phyloP scores from a whole-genome alignment of 2,329 filamentous ascomycete species.

The Saccharata proteae region DNA sequence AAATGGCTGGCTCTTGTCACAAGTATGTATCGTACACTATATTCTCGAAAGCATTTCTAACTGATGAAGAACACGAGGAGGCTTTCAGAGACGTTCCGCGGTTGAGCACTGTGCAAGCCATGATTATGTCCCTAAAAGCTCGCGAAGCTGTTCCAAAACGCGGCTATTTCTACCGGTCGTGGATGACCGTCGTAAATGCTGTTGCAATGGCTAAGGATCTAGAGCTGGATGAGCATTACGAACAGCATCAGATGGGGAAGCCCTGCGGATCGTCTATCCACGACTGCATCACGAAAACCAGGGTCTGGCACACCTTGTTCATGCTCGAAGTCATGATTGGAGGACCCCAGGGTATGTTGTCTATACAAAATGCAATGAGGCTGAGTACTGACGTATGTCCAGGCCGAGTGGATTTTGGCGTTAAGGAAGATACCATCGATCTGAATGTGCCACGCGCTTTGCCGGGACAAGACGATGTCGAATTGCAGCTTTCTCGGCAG shows the following conservation, averaged over 20 bases:
- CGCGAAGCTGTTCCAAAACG: conserved; percentile 83
- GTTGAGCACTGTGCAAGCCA: conserved; percentile 80
- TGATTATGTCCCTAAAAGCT: conserved; percentile 80
- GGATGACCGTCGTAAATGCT: conserved; percentile 89
- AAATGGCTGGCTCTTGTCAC: conserved; percentile 89
- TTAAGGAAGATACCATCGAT: conserved; percentile 65
- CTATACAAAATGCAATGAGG: background rate
- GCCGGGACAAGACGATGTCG: conserved; percentile 58
- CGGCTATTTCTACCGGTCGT: conserved; percentile 93
- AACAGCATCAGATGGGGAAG: conserved; percentile 60
- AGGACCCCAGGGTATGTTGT: conserved; percentile 65
- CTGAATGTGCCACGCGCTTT: conserved; percentile 53
- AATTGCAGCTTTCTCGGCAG: conserved; percentile 68
- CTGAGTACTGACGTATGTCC: conserved; percentile 7
- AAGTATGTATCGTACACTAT: conserved; percentile 43
- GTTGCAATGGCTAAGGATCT: conserved; percentile 90
- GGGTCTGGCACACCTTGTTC: conserved; percentile 83
- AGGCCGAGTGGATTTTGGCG: conserved; percentile 65
- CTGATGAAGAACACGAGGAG: conserved; percentile 64
- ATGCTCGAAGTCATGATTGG: conserved; percentile 86
- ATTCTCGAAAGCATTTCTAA: background rate
- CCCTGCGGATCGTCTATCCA: conserved; percentile 55
- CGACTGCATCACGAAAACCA: conserved; percentile 74
- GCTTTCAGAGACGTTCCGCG: conserved; percentile 88
- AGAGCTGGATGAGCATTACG: conserved; percentile 75